Conservation (phyloP, 495 filamentous ascomycete species). For the Penicillium roqueforti region DNA sequence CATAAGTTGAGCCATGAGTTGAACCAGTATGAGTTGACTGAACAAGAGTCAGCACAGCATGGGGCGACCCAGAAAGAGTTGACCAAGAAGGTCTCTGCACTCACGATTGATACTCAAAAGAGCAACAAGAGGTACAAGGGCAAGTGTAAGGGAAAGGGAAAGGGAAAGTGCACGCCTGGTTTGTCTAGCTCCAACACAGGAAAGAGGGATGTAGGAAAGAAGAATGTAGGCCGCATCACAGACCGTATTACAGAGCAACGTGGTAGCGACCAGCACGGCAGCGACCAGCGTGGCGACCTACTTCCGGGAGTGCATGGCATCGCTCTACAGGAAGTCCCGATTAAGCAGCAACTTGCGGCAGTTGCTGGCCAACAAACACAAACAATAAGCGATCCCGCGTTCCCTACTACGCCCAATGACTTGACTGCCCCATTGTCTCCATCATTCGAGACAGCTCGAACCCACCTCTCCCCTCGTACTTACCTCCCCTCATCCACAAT, state of each 20-base stretch:
- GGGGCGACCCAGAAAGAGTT: not conserved
- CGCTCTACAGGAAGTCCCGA: not conserved
- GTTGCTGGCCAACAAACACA: not conserved
- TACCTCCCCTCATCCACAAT: not conserved
- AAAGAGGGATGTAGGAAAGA: not conserved
- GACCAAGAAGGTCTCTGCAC: not conserved
- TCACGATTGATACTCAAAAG: not conserved
- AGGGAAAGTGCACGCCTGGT: not conserved
- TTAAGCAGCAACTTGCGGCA: not conserved
- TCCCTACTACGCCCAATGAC: not conserved
- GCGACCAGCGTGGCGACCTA: not conserved
- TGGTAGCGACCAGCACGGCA: not conserved
- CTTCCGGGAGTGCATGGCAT: not conserved
- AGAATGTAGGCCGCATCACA: not conserved
- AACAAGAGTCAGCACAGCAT: no score
- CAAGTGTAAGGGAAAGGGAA: not conserved
- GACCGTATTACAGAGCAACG: no score
- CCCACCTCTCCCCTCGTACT: not conserved
- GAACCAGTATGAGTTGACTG: not conserved
- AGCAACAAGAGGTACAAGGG: not conserved
- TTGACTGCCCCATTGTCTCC: not conserved
- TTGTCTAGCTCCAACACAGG: not conserved
- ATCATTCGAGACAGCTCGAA: slow-evolving; percentile 3
- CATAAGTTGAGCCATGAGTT: not conserved
- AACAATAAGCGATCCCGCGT: no score